A percentile compares a stretch with the other conserved stretches of the same genome.
Conservation (phyloP, 306 rosid species). For the Rosa rugosa region DNA sequence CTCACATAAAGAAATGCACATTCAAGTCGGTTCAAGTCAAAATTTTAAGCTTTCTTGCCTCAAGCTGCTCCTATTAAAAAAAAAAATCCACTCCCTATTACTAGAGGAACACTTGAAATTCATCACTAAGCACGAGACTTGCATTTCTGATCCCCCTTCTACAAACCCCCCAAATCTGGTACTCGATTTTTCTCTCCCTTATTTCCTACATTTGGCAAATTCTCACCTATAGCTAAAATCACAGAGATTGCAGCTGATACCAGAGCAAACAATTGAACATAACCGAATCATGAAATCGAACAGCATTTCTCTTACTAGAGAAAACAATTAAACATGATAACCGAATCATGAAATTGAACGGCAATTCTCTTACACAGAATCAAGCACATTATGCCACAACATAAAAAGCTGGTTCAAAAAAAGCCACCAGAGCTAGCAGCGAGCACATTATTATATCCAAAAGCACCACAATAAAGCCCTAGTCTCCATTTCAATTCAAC, state of each 20-base stretch:
- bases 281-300: not conserved
- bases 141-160: not conserved
- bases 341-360: slow-evolving; percentile 11
- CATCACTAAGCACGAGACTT: not conserved
- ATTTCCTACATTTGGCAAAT: not conserved
- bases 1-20: not conserved
- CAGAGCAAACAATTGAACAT: not conserved
- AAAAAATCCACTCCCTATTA: not conserved
- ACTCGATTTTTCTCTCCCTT: not conserved
- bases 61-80: not conserved
- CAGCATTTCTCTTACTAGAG: not conserved
- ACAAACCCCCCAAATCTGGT: not conserved
- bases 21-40: not conserved
- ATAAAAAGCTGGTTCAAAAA: slow-evolving; percentile 8
- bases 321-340: not conserved
- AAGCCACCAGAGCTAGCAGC: not conserved
- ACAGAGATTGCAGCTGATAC: not conserved
- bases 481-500: not conserved
- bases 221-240: not conserved
- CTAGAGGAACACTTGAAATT: too few relatives aligned
- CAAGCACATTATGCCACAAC: slow-evolving; percentile 3
- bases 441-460: slow-evolving; percentile 17
- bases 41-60: not conserved
- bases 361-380: slow-evolving; percentile 1
- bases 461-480: not conserved